Evolutionary conservation across 352 stramenopile species (phyloP).

Genomic region (Globisporangium ultimum): DNA sequence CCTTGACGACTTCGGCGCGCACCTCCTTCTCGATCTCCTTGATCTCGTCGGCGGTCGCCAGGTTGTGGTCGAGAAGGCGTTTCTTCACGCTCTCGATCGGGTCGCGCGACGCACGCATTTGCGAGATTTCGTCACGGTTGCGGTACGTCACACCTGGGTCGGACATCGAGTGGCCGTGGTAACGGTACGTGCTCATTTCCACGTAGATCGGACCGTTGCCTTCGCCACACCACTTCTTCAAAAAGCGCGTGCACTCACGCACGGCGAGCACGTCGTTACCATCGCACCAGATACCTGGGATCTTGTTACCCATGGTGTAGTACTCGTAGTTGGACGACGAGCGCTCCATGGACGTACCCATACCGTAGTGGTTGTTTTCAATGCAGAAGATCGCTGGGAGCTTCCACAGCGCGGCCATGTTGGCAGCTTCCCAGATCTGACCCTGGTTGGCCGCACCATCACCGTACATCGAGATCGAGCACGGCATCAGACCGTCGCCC

Average conservation of each 20-base stretch:
- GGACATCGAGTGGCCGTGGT: slow-evolving; percentile 99
- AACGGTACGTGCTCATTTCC: slow-evolving; percentile 99
- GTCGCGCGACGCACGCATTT: slow-evolving; percentile 97
- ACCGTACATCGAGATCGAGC: slow-evolving; percentile 97
- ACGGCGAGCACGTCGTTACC: slow-evolving; percentile 99
- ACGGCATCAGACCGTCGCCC: slow-evolving; percentile 87
- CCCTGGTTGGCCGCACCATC: slow-evolving; percentile 99
- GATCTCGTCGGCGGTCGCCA: slow-evolving; percentile 96
- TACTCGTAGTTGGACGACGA: slow-evolving; percentile 98
- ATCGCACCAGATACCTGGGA: slow-evolving; percentile 98
- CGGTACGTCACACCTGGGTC: slow-evolving; percentile 99
- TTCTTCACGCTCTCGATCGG: slow-evolving; percentile 99
- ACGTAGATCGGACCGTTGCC: slow-evolving; percentile 99
- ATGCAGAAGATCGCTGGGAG: slow-evolving; percentile 99
- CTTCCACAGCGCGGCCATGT: slow-evolving; percentile 99
- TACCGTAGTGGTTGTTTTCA: slow-evolving; percentile 99
- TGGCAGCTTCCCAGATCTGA: slow-evolving; percentile 96
- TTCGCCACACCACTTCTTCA: slow-evolving; percentile 94
- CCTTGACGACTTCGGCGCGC: slow-evolving; percentile 95
- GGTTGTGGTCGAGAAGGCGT: slow-evolving; percentile 92
- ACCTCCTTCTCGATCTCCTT: slow-evolving; percentile 99
- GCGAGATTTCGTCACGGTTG: slow-evolving; percentile 99
- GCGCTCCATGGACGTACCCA: slow-evolving; percentile 98
- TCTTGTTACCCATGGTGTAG: slow-evolving; percentile 99
- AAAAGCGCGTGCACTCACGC: slow-evolving; percentile 95